Base-by-base conservation (phyloP, 805 yeast genomes). In the Millerozyma miso region DNA sequence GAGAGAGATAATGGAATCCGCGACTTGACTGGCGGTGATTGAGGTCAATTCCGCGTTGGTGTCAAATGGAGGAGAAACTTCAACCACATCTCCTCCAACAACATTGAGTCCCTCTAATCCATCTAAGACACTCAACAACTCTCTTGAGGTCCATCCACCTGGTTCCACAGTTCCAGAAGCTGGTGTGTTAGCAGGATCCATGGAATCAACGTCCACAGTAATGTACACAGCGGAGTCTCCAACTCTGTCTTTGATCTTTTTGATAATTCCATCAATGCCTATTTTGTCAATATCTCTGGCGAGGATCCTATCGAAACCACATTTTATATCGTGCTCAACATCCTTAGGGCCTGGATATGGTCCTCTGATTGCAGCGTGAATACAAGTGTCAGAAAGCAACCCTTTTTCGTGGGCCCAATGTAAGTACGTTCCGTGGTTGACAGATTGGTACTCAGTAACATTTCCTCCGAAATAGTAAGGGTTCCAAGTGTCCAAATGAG, bases 31-130 rank as follows among this genome's bases (percentile, higher is more conserved):
- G 2, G 64, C 64, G 3, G 59, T 56, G 33, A 58, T 51, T 37
- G 58, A 50, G 2, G 64, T 59, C 39, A 58, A 50, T 43, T 56
- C 62, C n/a, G 59, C 52, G 33, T 46, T 54, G 7, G 56, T 45
- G 39, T 59, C 64, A 38, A 43, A 59, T 12, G 63, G 62, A 4
- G 64, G 64, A 40, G 61, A 51, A 7, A 59, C 64, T 41, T 59
- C 64, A 13, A 59, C 64, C 2, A 59, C 57, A 45, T 59, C 64
- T 4, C 53, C 60, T 4, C 64, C 64, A 13, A 59, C 52, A 16
- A 59, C 43, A 38, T 58, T 56, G n/a, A 58, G 44, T 12, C 63
- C 63, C 45, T 57, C 60, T 20, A 59, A 49, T 8, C 61, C 61
- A 37, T 55, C 59, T 14, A 59, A 44, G 4, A 59, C 52, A 19